Conservation (phyloP, 805 yeast genomes). For the Lipomyces anomalus region DNA sequence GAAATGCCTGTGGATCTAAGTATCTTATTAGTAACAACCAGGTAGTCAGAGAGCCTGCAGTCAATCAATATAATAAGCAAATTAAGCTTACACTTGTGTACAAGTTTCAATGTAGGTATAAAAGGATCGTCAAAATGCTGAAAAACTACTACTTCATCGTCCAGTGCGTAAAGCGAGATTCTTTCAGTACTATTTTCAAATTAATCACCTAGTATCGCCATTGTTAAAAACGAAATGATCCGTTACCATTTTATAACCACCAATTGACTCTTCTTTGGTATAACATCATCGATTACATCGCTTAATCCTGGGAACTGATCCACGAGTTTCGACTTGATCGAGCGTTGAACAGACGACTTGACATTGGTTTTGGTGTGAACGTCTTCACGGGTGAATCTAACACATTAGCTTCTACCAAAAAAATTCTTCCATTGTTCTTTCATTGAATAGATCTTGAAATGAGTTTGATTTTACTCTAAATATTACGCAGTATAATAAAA, state of each 20-base stretch:
- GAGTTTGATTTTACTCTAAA: background rate
- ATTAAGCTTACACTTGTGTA: conserved; percentile 62
- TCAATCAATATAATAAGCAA: too few relatives aligned
- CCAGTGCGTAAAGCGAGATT: conserved; percentile 64
- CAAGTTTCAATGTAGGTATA: conserved; percentile 66
- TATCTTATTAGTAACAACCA: background rate
- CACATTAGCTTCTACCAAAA: background rate
- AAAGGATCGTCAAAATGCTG: conserved; percentile 76
- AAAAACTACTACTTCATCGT: conserved; percentile 66
- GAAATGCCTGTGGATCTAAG: conserved; percentile 66
- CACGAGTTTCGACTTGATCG: conserved; percentile 68
- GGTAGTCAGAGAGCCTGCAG: background rate
- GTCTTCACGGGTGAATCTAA: conserved; percentile 72
- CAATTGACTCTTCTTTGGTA: conserved; percentile 85
- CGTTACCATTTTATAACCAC: conserved; percentile 62
- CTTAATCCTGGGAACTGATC: conserved; percentile 70
- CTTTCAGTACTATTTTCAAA: conserved; percentile 54
- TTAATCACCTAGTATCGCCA: background rate
- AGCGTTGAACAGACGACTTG: conserved; percentile 90
- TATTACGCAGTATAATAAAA: background rate
- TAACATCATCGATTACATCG: conserved; percentile 66
- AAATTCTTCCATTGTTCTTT: too few relatives aligned
- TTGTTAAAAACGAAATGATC: background rate
- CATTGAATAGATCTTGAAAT: conserved; percentile 9
- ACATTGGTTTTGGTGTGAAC: conserved; percentile 85